phyloP scores from a whole-genome alignment of 1,284 basidiomycete species.

The Moesziomyces parantarcticus region DNA sequence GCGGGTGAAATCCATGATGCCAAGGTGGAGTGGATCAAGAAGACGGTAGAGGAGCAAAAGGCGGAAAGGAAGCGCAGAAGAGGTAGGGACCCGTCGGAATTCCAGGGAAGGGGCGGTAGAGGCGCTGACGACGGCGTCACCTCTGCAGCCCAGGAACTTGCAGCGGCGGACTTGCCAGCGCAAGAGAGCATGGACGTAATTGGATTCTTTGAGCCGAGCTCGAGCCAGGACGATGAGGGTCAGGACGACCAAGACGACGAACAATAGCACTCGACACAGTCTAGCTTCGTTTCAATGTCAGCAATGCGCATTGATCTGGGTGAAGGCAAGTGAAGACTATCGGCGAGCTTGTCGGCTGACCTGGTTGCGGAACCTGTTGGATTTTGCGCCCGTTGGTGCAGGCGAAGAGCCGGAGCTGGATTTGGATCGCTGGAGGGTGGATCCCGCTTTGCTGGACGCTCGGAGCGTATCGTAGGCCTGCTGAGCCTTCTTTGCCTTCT shows the following conservation, averaged over 20 bases:
- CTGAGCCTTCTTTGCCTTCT: constrained; percentile 50
- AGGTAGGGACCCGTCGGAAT: constrained; percentile 47
- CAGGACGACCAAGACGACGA: constrained; percentile 14
- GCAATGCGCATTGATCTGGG: neutral
- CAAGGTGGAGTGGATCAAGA: constrained; percentile 70
- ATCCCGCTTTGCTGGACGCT: constrained; percentile 27
- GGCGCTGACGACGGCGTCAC: constrained; percentile 41
- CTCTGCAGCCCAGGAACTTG: neutral
- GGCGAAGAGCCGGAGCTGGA: neutral
- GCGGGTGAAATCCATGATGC: constrained; percentile 8
- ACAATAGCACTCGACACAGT: neutral
- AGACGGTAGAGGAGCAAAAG: constrained; percentile 74
- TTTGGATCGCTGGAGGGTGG: constrained; percentile 38
- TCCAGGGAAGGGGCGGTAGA: constrained; percentile 52
- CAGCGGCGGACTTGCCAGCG: neutral
- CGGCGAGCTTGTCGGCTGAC: constrained; percentile 28
- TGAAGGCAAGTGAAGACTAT: constrained; percentile 3
- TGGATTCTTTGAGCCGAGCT: constrained; percentile 28
- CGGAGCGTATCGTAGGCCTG: constrained; percentile 39
- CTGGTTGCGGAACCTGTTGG: constrained; percentile 41
- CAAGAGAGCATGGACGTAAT: constrained; percentile 5
- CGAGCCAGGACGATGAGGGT: constrained; percentile 6
- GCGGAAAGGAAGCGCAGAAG: constrained; percentile 69
- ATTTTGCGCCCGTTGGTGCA: constrained; percentile 3
- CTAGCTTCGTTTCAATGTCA: neutral